Conservation (phyloP, 768 basidiomycete genomes). For the Lepiota subincarnata region DNA sequence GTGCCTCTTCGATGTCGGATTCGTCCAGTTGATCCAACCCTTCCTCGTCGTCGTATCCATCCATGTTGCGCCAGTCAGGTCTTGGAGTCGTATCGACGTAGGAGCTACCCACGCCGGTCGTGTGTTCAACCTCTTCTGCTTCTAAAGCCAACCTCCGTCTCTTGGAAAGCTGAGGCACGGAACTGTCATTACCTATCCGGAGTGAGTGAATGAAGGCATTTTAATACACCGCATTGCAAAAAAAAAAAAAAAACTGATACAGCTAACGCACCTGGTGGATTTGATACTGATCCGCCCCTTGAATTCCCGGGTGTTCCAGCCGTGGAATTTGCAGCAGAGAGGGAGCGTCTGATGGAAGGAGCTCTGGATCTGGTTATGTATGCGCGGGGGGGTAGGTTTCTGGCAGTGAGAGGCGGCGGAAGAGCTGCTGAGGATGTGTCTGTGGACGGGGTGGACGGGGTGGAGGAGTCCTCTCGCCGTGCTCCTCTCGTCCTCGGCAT, state of each 20-base stretch:
- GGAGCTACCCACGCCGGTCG: background rate
- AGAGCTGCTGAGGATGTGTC: constrained; percentile 4
- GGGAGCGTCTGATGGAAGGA: constrained; percentile 16
- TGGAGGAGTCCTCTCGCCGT: background rate
- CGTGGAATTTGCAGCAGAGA: constrained; percentile 11
- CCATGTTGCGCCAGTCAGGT: background rate
- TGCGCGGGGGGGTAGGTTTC: constrained; percentile 16
- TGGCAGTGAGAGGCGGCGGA: constrained; percentile 22
- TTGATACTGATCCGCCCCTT: constrained; percentile 4
- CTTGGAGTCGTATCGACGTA: background rate
- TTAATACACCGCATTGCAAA: too few relatives aligned
- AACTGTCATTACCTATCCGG: background rate
- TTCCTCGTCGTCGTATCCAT: constrained; percentile 5
- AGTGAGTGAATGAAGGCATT: background rate
- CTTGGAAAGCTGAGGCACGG: constrained; percentile 4
- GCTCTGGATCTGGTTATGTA: constrained; percentile 15
- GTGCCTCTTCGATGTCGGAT: constrained; percentile 1
- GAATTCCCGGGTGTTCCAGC: constrained; percentile 12
- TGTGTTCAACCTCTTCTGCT: background rate
- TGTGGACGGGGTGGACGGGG: background rate
- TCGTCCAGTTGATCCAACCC: constrained; percentile 3
- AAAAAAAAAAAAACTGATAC: background rate
- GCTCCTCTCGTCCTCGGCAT: background rate
- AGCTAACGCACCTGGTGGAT: background rate
- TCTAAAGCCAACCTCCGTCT: constrained; percentile 12